A percentile compares a stretch with the other conserved stretches of the same genome.
These are phyloP conservation scores for Odontarrhena argentea DNA, from an alignment of 345 rosid species.

Conservation along the genomic window DNA sequence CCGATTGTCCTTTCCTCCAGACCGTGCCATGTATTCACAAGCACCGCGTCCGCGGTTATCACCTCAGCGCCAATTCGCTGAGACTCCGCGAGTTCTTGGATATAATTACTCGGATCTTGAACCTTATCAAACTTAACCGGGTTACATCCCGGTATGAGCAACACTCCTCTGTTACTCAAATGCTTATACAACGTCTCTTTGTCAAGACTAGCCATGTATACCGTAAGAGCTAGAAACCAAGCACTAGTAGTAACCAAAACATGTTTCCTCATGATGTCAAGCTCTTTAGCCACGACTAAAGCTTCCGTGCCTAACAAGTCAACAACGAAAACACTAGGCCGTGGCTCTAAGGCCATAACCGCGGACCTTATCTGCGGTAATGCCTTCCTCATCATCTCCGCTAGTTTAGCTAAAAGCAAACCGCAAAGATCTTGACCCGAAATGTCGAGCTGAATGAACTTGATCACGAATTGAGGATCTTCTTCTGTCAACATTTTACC, in stretches of 20 bases:
- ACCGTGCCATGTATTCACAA: conserved; percentile 57
- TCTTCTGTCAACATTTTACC: conserved; percentile 18
- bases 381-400: conserved; percentile 49
- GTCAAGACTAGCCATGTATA: conserved; percentile 48
- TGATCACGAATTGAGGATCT: conserved; percentile 35
- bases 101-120: conserved; percentile 36
- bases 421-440: conserved; percentile 38
- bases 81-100: conserved; percentile 34
- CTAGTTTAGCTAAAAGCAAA: conserved; percentile 32
- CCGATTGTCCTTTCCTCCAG: conserved; percentile 46
- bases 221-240: conserved; percentile 56
- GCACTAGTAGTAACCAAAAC: conserved; percentile 55
- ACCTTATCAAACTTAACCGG: conserved; percentile 45
- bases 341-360: conserved; percentile 37
- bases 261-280: conserved; percentile 44
- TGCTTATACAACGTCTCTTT: conserved; percentile 38
- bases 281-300: conserved; percentile 52
- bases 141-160: conserved; percentile 55
- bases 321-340: conserved; percentile 47
- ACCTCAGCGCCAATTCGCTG: conserved; percentile 44
- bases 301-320: conserved; percentile 61
- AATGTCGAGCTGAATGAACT: conserved; percentile 33
- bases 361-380: conserved; percentile 47
- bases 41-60: conserved; percentile 47
- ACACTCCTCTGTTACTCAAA: conserved; percentile 26